Conservation (phyloP, 139 green algal genomes). For the Chlamydomonas sphaeroides region DNA sequence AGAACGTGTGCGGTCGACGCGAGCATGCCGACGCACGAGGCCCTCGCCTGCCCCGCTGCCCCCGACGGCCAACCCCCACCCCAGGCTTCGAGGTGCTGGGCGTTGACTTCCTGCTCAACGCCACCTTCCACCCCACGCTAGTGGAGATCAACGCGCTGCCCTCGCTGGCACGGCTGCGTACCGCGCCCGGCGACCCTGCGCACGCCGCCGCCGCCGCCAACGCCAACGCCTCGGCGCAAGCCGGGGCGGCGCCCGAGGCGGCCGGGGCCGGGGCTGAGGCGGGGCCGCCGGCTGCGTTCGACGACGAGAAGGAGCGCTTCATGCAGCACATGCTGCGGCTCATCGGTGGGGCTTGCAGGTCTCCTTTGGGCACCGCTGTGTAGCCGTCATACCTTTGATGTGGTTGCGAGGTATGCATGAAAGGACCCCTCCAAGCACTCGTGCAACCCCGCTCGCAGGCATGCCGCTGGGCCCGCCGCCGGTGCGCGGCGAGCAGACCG, state of each 20-base stretch:
- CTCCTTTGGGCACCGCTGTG: too few species aligned
- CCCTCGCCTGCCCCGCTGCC: too few species aligned
- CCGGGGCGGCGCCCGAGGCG: neutral
- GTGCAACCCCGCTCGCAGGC: conserved; percentile 53
- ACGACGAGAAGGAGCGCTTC: conserved; percentile 75
- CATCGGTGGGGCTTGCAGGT: too few species aligned
- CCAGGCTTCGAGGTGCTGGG: conserved; percentile 68
- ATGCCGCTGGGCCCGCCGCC: conserved; percentile 29
- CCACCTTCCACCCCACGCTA: conserved; percentile 66
- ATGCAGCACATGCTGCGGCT: conserved; percentile 60
- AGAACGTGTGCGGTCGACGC: too few species aligned
- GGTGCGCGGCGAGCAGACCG: neutral
- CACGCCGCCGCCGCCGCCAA: neutral
- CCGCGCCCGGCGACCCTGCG: neutral
- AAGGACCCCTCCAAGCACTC: too few species aligned
- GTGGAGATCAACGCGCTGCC: conserved; percentile 81
- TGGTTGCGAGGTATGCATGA: too few species aligned
- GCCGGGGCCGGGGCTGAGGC: neutral
- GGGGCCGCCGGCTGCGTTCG: conserved; percentile 51
- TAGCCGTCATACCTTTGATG: too few species aligned
- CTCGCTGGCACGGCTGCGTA: conserved; percentile 60
- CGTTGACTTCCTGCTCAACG: conserved; percentile 80
- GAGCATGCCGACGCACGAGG: too few species aligned
- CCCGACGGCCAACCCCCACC: too few species aligned
- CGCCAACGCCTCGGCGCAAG: neutral